Conservation (phyloP, 768 basidiomycete genomes). For the Tricholoma furcatifolium region DNA sequence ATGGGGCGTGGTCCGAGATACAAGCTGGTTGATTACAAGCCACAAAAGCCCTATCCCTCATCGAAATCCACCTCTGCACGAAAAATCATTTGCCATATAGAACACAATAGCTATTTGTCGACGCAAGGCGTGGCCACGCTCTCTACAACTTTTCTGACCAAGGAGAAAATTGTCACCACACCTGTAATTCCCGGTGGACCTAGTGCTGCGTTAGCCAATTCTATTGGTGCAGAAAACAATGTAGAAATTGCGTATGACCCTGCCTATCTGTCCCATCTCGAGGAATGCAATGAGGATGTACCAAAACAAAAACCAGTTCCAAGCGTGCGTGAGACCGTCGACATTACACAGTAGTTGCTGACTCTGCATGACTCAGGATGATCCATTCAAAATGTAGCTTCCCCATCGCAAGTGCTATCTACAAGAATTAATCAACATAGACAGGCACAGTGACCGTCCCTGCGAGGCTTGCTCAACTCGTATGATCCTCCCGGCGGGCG, state of each 20-base stretch:
- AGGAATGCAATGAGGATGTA: background rate
- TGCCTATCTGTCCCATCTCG: background rate
- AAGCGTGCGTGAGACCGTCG: background rate
- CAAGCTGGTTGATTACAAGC: too few species aligned
- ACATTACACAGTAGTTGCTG: background rate
- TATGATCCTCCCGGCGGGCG: background rate
- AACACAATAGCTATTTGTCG: background rate
- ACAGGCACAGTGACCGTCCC: background rate
- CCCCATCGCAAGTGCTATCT: slow-evolving; percentile 1
- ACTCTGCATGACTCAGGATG: background rate
- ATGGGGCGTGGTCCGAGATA: too few species aligned
- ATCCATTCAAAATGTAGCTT: slow-evolving; percentile 7
- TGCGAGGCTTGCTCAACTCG: background rate
- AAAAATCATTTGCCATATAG: background rate
- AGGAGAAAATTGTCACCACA: too few species aligned
- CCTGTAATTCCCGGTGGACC: too few species aligned
- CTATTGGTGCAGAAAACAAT: background rate
- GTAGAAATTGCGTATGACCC: background rate
- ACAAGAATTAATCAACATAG: slow-evolving; percentile 9
- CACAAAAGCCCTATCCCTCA: too few species aligned
- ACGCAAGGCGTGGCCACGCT: background rate
- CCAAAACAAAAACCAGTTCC: background rate
- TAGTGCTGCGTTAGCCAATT: too few species aligned
- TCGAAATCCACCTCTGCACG: too few species aligned
- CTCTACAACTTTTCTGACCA: background rate